Conservation (phyloP, 2,329 filamentous ascomycete genomes). For the Alternaria solani region DNA sequence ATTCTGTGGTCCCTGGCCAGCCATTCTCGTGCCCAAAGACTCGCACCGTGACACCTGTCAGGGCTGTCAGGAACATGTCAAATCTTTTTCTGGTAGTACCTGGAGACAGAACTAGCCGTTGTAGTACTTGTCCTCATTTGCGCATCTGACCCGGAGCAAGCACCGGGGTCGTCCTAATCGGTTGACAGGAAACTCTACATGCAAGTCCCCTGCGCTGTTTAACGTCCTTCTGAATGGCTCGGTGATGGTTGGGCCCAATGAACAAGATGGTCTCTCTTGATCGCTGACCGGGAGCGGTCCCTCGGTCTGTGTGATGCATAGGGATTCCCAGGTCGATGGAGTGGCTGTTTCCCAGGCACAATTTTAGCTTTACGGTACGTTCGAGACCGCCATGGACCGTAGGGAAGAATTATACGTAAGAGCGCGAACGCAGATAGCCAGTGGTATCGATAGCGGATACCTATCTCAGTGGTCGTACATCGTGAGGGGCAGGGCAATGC, state of each 20-base stretch:
- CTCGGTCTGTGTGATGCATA: conserved; percentile 1
- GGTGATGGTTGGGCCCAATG: not conserved
- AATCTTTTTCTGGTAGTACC: conserved; percentile 17
- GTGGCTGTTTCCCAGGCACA: conserved; percentile 11
- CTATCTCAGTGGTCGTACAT: conserved; percentile 14
- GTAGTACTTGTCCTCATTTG: conserved; percentile 12
- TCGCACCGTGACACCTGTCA: conserved; percentile 38
- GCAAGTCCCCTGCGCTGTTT: conserved; percentile 9
- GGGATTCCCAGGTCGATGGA: conserved; percentile 15
- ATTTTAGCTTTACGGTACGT: conserved; percentile 8
- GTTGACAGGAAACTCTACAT: conserved; percentile 13
- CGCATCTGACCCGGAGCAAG: conserved; percentile 21
- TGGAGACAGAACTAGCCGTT: not conserved
- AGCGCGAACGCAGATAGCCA: not conserved
- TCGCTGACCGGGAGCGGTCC: not conserved
- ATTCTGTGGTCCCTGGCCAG: not conserved
- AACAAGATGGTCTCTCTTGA: not conserved
- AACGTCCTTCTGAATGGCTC: conserved; percentile 1
- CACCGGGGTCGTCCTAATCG: not conserved
- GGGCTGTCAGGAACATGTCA: conserved; percentile 29
- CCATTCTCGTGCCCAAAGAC: conserved; percentile 9
- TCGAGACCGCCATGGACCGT: not conserved
- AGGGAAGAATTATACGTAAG: not conserved
- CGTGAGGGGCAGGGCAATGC: conserved; percentile 1
- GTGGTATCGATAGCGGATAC: conserved; percentile 8